These are phyloP conservation scores for Aspergillus amoenus DNA, from an alignment of 2,329 filamentous ascomycete species.

Conservation along the genomic window DNA sequence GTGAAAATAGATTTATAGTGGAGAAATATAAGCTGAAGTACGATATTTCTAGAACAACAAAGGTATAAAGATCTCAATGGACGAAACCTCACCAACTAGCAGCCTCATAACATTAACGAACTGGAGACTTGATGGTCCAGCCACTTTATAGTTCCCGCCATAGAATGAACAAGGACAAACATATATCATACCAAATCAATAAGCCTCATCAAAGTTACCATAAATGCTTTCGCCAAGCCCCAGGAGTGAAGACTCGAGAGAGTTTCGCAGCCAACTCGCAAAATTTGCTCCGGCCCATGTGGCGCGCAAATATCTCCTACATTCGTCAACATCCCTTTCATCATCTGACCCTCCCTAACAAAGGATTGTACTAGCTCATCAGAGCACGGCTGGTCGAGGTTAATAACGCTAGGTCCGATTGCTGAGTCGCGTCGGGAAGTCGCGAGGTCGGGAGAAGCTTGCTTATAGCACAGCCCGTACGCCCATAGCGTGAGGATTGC, in stretches of 20 bases:
- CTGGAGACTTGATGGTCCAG: neutral
- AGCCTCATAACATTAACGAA: neutral
- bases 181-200: slow-evolving; percentile 24
- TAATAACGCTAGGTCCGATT: slow-evolving; percentile 46
- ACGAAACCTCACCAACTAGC: neutral
- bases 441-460: slow-evolving; percentile 32
- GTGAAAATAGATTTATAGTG: neutral
- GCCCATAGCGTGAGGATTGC: slow-evolving; percentile 51
- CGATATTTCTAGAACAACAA: neutral
- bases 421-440: slow-evolving; percentile 15
- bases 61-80: neutral
- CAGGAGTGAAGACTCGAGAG: slow-evolving; percentile 36
- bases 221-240: slow-evolving; percentile 36
- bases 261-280: slow-evolving; percentile 41
- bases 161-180: neutral
- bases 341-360: slow-evolving; percentile 50
- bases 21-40: too few relatives aligned
- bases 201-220: slow-evolving; percentile 33
- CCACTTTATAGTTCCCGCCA: neutral
- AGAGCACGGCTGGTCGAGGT: slow-evolving; percentile 56
- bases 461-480: slow-evolving; percentile 39
- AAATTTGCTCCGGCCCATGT: slow-evolving; percentile 38
- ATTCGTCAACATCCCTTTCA: slow-evolving; percentile 53
- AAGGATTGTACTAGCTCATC: slow-evolving; percentile 60
- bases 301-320: slow-evolving; percentile 51